Evolutionary conservation across 225 moss, liverwort and hornwort species (phyloP).

Genomic region (Bryoerythrophyllum caledonicum): DNA sequence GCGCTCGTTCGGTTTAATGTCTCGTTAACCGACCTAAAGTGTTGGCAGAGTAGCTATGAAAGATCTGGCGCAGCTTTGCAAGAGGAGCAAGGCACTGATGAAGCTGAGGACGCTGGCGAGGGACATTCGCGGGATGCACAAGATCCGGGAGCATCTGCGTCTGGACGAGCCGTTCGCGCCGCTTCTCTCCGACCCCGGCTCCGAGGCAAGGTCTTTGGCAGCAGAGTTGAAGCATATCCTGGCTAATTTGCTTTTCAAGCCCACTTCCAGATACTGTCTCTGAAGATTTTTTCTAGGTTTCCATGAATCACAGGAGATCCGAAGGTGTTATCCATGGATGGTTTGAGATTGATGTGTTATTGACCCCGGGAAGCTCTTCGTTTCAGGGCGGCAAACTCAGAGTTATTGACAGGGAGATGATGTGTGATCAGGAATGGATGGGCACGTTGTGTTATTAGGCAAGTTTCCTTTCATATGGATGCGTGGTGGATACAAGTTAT

Average conservation of each 20-base stretch:
- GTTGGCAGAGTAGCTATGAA: conserved; percentile 15
- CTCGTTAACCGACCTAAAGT: neutral
- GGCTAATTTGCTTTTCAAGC: conserved; percentile 1
- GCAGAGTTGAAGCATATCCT: conserved; percentile 3
- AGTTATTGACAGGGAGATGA: neutral
- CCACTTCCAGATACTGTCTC: conserved; percentile 22
- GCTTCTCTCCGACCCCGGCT: conserved; percentile 17
- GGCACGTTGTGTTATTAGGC: neutral
- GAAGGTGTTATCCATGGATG: neutral
- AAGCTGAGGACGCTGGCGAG: conserved; percentile 30
- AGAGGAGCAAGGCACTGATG: conserved; percentile 8
- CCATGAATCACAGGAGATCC: neutral
- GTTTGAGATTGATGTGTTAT: neutral
- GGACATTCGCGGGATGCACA: conserved; percentile 14
- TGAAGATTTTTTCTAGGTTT: conserved; percentile 11
- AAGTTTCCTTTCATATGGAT: too few species aligned
- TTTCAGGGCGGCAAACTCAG: too few species aligned
- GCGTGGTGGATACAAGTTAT: neutral
- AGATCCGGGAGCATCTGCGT: conserved; percentile 28
- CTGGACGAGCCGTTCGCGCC: conserved; percentile 19
- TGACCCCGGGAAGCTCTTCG: neutral
- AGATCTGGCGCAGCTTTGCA: conserved; percentile 5
- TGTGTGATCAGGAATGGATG: too few species aligned
- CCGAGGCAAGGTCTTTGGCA: neutral
- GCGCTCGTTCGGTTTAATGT: neutral